Base-by-base conservation (phyloP, 345 rosid genomes). In the Hirschfeldia incana region DNA sequence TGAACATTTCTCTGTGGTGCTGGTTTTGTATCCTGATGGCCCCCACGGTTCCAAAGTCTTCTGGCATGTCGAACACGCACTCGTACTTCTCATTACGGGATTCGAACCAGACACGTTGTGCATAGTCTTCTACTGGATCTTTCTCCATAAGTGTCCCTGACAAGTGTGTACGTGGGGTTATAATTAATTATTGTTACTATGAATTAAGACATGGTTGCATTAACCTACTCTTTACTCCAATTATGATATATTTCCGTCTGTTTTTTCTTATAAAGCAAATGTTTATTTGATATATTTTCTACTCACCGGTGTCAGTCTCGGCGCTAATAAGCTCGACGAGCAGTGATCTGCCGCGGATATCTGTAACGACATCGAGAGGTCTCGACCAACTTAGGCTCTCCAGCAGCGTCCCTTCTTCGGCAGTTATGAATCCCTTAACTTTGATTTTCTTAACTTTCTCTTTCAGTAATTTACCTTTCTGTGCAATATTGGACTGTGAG, bases 11-110 rank as follows among this genome's bases (percentile, higher is more conserved):
- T 63, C 75, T 84, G 44, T 83, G 90, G 81, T 91, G 92, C 77
- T 90, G 90, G 73, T 93, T 93, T 80, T 90, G 93, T 13, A 93
- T 82, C 0, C 76, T 1, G n/a, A 93, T 75, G 1, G 90, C 98
- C 8, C 93, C 98, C 10, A 90, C 77, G 1, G 75, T 80, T 67
- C 98, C 95, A 69, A 93, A 93, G 33, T 75, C 86, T 3, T 61
- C 36, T 4, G 85, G 87, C 26, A 93, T 82, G 15, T 76, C 59
- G 13, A 93, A 90, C 4, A 70, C 79, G 8, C 95, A 88, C 82
- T 89, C 97, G n/a, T 87, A 90, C 28, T 51, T 83, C 26, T 80
- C 83, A 32, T 84, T 82, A 1, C 79, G 84, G 1, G 74, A 4
- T 9, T 77, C 55, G 27, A 60, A 64, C 26, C 83, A 73, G 1